Conservation (phyloP, 2,329 filamentous ascomycete species). For the Pezicula carpinea region DNA sequence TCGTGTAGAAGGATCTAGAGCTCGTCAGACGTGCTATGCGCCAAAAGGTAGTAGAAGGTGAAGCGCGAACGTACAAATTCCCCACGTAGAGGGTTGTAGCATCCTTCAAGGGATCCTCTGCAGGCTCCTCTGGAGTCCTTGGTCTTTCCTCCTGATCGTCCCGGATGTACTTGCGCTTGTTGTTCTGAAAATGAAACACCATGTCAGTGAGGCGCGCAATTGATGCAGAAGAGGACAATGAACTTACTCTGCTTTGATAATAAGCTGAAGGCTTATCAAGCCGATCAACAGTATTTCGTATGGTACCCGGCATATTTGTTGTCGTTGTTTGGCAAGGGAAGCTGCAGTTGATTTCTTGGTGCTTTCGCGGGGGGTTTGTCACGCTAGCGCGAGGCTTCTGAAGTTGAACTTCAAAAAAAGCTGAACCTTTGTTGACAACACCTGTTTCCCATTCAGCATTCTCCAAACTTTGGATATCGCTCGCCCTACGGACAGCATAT, state of each 20-base stretch:
- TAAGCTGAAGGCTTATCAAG: conserved; percentile 95
- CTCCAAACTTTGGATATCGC: background rate
- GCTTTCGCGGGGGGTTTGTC: conserved; percentile 5
- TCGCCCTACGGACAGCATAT: background rate
- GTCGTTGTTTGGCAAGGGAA: conserved; percentile 2
- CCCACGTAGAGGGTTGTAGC: conserved; percentile 96
- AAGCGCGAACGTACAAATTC: conserved; percentile 64
- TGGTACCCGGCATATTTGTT: conserved; percentile 26
- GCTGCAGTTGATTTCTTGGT: conserved; percentile 4
- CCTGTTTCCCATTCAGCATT: conserved; percentile 1
- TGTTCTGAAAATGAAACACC: conserved; percentile 37
- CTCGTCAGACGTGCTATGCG: background rate
- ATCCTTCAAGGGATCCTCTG: conserved; percentile 74
- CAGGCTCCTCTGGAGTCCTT: conserved; percentile 46
- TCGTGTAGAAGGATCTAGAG: conserved; percentile 87
- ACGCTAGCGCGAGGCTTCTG: conserved; percentile 17
- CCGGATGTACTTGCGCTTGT: conserved; percentile 47
- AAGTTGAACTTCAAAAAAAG: conserved; percentile 17
- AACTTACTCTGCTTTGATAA: conserved; percentile 72
- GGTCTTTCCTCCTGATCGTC: conserved; percentile 49
- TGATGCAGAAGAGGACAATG: conserved; percentile 6
- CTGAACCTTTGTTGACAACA: conserved; percentile 15
- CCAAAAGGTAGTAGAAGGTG: background rate
- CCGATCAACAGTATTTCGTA: conserved; percentile 75
- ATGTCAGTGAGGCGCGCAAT: conserved; percentile 22